Evolutionary conservation across 495 filamentous ascomycete species (phyloP), one percentile per base, ranked within the genome.

Genomic region (Penicillium arizonense): DNA sequence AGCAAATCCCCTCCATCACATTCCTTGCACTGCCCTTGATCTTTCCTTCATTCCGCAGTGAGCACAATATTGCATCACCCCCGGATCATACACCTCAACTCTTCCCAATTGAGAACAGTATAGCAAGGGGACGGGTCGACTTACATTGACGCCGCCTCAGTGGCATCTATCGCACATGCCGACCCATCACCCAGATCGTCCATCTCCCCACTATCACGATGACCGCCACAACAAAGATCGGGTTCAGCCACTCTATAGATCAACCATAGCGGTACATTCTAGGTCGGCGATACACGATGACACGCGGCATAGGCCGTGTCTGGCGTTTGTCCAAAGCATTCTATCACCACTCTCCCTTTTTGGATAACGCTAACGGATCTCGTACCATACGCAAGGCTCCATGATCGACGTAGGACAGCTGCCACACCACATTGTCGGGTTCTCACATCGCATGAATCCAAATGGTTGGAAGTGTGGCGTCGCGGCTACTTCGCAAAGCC

Each of bases 351-450:
- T 35, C 4, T 34, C 14, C 24, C 34, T 16, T 39, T 30, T 28
- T 5, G n/a, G 34, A 13, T 11, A 7, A 34, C 39, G 39, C 39
- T 50, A 50, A 43, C 1, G 3, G 4, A 24, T 52, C 35, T 32
- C 20, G 21, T 33, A 26, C 51, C 34, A 14, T 20, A 56, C 32
- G 18, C 14, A 16, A 44, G 39, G 52, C 50, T 47, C 30, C 41
- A 55, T 49, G 70, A 70, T 67, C 62, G 59, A 58, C 61, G 41
- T 44, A 57, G 40, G 47, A 55, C 66, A 69, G 53, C 56, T 62
- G 51, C 50, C 55, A 62, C 55, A 57, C 71, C 71, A 58, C 28
- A 61, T 47, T 67, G 69, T 68, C 67, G 69, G 71, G 71, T 67
- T 69, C 32, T 58, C 53, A 60, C 58, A 61, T 53, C 53, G 52